phyloP scores from a whole-genome alignment of 768 basidiomycete genomes.

The Lentinula sp. region DNA sequence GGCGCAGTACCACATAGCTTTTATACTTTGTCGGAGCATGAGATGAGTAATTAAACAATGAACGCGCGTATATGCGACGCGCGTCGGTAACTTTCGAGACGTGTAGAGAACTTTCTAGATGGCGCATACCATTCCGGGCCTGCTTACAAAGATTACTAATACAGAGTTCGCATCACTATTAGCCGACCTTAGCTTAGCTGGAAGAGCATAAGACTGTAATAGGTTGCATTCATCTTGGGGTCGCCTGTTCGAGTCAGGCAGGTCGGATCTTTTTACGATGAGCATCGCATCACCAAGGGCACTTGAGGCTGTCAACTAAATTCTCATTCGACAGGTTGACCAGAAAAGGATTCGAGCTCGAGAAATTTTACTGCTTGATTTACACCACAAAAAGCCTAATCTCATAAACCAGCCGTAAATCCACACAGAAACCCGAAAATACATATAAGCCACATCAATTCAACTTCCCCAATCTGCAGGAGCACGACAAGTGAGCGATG shows the following conservation, averaged over 20 bases:
- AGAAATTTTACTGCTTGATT: too few species aligned
- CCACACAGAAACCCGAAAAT: background rate
- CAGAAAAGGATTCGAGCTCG: too few species aligned
- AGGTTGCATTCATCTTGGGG: background rate
- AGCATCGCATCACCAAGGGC: background rate
- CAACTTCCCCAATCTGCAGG: conserved; percentile 50
- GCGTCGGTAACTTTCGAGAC: conserved; percentile 3
- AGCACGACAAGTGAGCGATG: background rate
- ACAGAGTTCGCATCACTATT: too few species aligned
- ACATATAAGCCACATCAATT: background rate
- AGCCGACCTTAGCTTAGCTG: conserved; percentile 45
- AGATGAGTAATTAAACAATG: background rate
- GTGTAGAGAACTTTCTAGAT: background rate
- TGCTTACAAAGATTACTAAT: too few species aligned
- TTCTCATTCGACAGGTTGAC: too few species aligned
- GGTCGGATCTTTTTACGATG: background rate
- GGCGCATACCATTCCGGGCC: too few species aligned
- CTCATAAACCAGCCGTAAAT: background rate
- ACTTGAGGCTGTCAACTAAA: too few species aligned
- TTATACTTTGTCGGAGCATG: background rate
- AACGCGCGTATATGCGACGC: conserved; percentile 1
- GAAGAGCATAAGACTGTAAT: conserved; percentile 47
- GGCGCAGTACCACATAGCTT: background rate
- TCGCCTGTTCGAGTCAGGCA: conserved; percentile 7
- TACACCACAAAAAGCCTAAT: too few species aligned